Evolutionary conservation across 169 alveolate species (phyloP), one percentile per base, ranked within the genome.

Genomic region (Eimeria necatrix): DNA sequence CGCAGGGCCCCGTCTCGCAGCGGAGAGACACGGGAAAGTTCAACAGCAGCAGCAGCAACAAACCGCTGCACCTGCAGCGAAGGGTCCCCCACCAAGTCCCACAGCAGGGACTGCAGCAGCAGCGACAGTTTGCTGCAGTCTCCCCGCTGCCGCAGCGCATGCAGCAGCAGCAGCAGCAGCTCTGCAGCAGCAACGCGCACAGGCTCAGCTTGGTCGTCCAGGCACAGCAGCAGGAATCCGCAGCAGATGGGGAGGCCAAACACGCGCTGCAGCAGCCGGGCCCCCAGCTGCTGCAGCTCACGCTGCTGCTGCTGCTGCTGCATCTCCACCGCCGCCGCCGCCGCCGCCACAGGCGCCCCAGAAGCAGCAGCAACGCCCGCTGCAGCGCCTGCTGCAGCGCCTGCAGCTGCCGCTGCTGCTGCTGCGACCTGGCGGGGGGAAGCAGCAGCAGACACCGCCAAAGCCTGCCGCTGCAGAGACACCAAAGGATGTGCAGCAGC

Each of bases 21-120:
- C 12, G 95, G 92, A 91, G 87, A 51, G 59, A 68, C 24, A 4
- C 20, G 91, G 32, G 95, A 91, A n/a, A 91, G 92, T 10, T 61
- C 84, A 6, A 61, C 89, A 20, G 87, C 81, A 46, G 80, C 91
- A 12, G 95, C 91, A 14, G 95, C 95, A 32, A 78, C 95, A n/a
- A 85, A 10, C 32, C 83, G 70, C 76, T 78, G 95, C 70, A 78
- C 92, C 70, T 26, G 68, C 91, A 68, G 74, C 32, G 70, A 26
- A 7, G 85, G 76, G 61, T 91, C 95, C 6, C 73, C 71, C 49
- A 91, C 10, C 26, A 56, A 26, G 52, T 91, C 95, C 95, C 95
- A 91, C 6, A 91, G 41, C 22, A 91, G 74, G 64, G 71, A 56
- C 95, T 80, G 89, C 91, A 60, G 85, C 95, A 85, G 96, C 93